These are phyloP conservation scores for Sugiyamaella boreocaroliniensis DNA, from an alignment of 805 yeast genomes.

Conservation along the genomic window DNA sequence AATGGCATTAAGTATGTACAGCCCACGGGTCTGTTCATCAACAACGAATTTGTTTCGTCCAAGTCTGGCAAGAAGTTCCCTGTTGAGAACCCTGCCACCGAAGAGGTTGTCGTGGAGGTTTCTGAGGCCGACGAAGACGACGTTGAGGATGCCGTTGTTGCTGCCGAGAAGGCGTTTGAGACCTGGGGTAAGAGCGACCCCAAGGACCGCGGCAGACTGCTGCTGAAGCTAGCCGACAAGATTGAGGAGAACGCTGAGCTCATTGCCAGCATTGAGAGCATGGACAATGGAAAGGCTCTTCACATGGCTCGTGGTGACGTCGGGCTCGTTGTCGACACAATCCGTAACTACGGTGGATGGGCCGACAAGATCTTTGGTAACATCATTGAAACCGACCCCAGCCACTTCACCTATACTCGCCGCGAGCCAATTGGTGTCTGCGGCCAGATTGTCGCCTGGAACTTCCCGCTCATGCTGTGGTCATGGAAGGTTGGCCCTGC, in stretches of 20 bases:
- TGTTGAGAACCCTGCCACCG: conserved; percentile 36
- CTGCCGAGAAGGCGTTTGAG: conserved; percentile 72
- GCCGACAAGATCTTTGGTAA: conserved; percentile 63
- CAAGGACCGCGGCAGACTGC: conserved; percentile 51
- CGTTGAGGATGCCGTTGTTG: conserved; percentile 72
- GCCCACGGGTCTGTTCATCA: conserved; percentile 86
- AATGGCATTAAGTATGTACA: conserved; percentile 62
- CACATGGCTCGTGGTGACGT: conserved; percentile 42
- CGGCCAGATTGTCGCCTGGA: conserved; percentile 70
- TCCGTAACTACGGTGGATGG: conserved; percentile 68
- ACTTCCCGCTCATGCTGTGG: conserved; percentile 64
- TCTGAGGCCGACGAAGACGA: conserved; percentile 72
- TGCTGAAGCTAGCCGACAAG: conserved; percentile 69
- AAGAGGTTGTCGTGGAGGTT: conserved; percentile 57
- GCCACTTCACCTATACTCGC: conserved; percentile 61
- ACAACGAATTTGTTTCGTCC: conserved; percentile 68
- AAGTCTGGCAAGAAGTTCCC: conserved; percentile 49
- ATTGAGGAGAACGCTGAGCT: conserved; percentile 66
- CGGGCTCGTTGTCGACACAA: conserved; percentile 46
- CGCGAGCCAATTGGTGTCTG: conserved; percentile 64
- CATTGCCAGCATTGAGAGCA: conserved; percentile 75
- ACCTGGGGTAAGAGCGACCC: conserved; percentile 71
- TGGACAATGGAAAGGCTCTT: conserved; percentile 84
- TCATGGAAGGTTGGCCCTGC: conserved; percentile 84
- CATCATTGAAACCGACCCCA: conserved; percentile 54